Conservation (phyloP, 805 yeast genomes). For the Pichia scutulata region DNA sequence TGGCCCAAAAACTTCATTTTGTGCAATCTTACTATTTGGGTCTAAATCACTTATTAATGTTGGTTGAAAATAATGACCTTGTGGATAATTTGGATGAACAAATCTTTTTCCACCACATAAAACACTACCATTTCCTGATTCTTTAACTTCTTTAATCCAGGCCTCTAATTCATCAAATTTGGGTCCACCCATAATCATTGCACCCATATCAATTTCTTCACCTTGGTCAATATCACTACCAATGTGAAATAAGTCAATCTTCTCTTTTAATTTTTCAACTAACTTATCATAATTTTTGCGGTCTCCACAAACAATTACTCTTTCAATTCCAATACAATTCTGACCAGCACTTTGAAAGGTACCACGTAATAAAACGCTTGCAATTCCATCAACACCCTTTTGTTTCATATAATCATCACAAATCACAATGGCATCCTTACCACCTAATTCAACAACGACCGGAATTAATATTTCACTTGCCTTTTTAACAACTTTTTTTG, state of each 20-base stretch:
- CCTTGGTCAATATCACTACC: constrained; percentile 92
- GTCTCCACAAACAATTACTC: constrained; percentile 72
- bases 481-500: constrained; percentile 74
- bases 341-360: constrained; percentile 97
- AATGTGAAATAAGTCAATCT: constrained; percentile 57
- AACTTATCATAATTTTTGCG: constrained; percentile 53
- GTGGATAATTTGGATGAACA: constrained; percentile 87
- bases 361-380: constrained; percentile 87
- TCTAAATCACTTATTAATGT: constrained; percentile 81
- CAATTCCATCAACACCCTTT: constrained; percentile 38
- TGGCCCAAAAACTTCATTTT: constrained; percentile 93
- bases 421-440: constrained; percentile 86
- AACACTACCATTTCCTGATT: constrained; percentile 65
- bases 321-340: constrained; percentile 95
- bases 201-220: constrained; percentile 93
- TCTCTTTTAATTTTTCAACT: constrained; percentile 44
- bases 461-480: constrained; percentile 89
- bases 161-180: constrained; percentile 63
- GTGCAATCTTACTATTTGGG: constrained; percentile 69
- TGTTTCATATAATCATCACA: constrained; percentile 67
- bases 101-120: constrained; percentile 75
- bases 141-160: constrained; percentile 66
- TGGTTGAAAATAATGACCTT: constrained; percentile 90
- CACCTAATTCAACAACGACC: constrained; percentile 93
- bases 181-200: constrained; percentile 69